Conservation (phyloP, 2,329 filamentous ascomycete genomes). For the Ophiostoma angusticollis region DNA sequence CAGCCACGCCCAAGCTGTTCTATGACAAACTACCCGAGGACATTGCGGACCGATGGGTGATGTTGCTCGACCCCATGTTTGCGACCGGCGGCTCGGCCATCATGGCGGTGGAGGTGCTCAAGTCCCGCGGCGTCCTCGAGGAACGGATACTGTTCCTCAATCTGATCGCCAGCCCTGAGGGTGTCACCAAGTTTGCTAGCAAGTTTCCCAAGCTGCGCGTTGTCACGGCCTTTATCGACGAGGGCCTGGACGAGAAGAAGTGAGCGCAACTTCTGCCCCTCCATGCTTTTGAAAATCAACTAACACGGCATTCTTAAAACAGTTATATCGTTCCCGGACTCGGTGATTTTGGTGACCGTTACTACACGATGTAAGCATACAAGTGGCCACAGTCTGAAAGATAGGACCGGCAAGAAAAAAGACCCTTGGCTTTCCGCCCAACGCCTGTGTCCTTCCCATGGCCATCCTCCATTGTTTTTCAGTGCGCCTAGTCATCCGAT, state of each 20-base stretch:
- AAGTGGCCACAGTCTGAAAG: constrained; percentile 1
- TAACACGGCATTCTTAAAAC: constrained; percentile 18
- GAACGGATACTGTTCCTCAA: constrained; percentile 94
- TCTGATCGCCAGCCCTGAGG: constrained; percentile 91
- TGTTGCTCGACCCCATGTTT: constrained; percentile 97
- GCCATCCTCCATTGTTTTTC: no score
- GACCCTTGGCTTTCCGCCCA: no score
- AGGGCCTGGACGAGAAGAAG: constrained; percentile 96
- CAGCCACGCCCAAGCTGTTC: constrained; percentile 79
- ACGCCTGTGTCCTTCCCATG: no score
- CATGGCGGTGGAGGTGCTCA: constrained; percentile 92
- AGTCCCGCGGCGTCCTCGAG: constrained; percentile 80
- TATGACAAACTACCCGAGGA: constrained; percentile 96
- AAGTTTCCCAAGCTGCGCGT: constrained; percentile 83
- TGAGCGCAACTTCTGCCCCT: constrained; percentile 24
- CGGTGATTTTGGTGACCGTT: constrained; percentile 90
- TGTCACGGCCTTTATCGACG: constrained; percentile 88
- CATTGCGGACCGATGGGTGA: constrained; percentile 82
- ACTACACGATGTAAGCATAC: constrained; percentile 63
- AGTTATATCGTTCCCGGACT: constrained; percentile 93
- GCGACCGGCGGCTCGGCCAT: constrained; percentile 92
- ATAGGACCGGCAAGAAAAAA: background rate
- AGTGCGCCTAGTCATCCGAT: no score
- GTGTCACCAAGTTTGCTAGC: constrained; percentile 75
- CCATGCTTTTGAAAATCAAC: no score